A percentile compares a stretch with the other conserved stretches of the same genome.
Evolutionary conservation across 352 stramenopile species (phyloP).

Genomic region (Globisporangium nunn): DNA sequence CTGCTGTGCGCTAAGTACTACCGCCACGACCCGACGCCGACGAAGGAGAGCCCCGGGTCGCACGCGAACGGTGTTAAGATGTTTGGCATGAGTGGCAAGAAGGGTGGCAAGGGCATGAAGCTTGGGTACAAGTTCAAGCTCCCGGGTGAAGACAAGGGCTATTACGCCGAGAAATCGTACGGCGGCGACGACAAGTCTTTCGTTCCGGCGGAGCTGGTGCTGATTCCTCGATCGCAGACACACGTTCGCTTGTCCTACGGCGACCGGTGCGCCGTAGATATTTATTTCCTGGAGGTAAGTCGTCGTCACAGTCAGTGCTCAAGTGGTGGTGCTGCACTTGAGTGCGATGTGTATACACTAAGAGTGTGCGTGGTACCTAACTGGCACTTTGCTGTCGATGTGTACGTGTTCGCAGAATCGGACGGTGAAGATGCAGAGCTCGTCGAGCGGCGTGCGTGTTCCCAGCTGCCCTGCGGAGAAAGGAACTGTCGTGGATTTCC

Average conservation of each 20-base stretch:
- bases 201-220: slow-evolving; percentile 69
- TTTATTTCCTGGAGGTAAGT: slow-evolving; percentile 87
- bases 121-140: slow-evolving; percentile 85
- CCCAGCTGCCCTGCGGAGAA: slow-evolving; percentile 71
- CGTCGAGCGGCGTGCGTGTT: slow-evolving; percentile 66
- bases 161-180: slow-evolving; percentile 82
- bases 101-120: slow-evolving; percentile 82
- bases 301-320: not conserved
- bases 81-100: slow-evolving; percentile 55
- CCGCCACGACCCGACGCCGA: slow-evolving; percentile 41
- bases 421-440: slow-evolving; percentile 80
- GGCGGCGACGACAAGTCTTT: slow-evolving; percentile 83
- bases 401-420: slow-evolving; percentile 42
- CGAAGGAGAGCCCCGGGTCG: slow-evolving; percentile 29
- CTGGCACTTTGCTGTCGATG: not conserved
- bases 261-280: slow-evolving; percentile 83
- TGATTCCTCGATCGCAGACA: slow-evolving; percentile 82
- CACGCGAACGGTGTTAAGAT: slow-evolving; percentile 29
- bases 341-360: not conserved
- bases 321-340: not conserved
- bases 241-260: slow-evolving; percentile 80
- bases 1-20: slow-evolving; percentile 82
- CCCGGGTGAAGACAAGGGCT: slow-evolving; percentile 76
- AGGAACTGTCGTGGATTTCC: slow-evolving; percentile 57
- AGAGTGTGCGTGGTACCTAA: not conserved